Evolutionary conservation across 495 filamentous ascomycete species (phyloP), one percentile per base, ranked within the genome.

Genomic region (Aspergillus steynii): DNA sequence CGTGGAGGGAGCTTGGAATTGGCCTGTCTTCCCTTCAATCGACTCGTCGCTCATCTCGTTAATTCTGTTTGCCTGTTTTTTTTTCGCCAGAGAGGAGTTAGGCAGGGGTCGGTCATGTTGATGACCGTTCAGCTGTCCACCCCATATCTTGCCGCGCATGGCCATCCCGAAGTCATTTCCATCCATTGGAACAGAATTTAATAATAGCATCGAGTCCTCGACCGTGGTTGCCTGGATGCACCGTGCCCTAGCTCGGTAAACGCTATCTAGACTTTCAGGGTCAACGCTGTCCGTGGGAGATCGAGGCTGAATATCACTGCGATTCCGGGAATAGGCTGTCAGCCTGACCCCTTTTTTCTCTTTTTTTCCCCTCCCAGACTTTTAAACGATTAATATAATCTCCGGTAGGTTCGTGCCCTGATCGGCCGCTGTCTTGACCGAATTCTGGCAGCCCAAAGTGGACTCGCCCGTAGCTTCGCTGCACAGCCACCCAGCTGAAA

Each of bases 401-500:
- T 14, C 52, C 27, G n/a, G 52, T 34, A 29, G 27, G 52, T 29
- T 29, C 52, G 25, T 56, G 54, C 31, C 42, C 25, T 28, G 54
- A 28, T 25, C 28, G 54, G 15, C 10, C 20, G 15, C 4, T 8
- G 5, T 56, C 12, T 14, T 56, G 32, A 29, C 55, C 37, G 7
- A 5, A 26, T 46, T 31, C 27, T 55, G 53, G 51, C 15, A 53
- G 14, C 50, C 32, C 50, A 53, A 34, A 29, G 29, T n/a, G 29
- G 29, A 32, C 32, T 53, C 14, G 9, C 28, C 4, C 28, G 29
- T 53, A 42, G 37, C 37, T 42, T 50, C 28, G 50, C 64, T 71
- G 68, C 72, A 74, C 72, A 74, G 72, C 72, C 72, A 72, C 72
- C 54, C 65, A 72, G 67, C 70, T 68, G 63, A 64, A 58, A 29